Percentiles rank a stretch among this genome's conserved stretches.
Evolutionary conservation across 352 stramenopile genomes (phyloP).

Genomic region (Phytopythium litorale): DNA sequence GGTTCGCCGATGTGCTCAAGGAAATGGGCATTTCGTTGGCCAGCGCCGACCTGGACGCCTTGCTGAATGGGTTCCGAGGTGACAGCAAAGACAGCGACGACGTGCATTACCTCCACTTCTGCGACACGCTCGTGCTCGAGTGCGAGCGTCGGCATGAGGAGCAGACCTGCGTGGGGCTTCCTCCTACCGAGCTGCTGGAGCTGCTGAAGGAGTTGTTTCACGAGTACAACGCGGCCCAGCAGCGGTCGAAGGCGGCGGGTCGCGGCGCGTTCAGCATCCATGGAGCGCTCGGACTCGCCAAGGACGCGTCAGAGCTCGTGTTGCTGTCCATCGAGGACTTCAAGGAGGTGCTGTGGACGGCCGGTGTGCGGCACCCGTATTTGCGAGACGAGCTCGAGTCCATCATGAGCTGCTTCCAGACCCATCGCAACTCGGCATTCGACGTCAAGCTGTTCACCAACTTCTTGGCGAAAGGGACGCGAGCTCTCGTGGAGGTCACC

Average conservation of each 20-base stretch:
- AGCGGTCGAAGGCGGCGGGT: slow-evolving; percentile 17
- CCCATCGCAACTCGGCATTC: slow-evolving; percentile 34
- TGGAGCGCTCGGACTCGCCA: slow-evolving; percentile 39
- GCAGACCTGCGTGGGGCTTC: slow-evolving; percentile 14
- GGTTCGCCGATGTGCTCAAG: slow-evolving; percentile 56
- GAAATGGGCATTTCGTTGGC: slow-evolving; percentile 55
- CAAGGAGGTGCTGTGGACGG: slow-evolving; percentile 66
- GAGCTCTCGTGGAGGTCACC: slow-evolving; percentile 37
- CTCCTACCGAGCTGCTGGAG: slow-evolving; percentile 41
- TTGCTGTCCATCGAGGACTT: slow-evolving; percentile 56
- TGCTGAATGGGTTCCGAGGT: slow-evolving; percentile 40
- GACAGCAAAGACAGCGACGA: slow-evolving; percentile 19
- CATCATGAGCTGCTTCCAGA: slow-evolving; percentile 54
- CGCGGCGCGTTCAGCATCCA: slow-evolving; percentile 38
- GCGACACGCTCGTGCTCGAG: slow-evolving; percentile 42
- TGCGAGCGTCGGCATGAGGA: slow-evolving; percentile 34
- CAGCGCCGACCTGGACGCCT: slow-evolving; percentile 31
- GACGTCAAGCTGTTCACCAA: slow-evolving; percentile 47
- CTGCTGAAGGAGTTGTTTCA: slow-evolving; percentile 46
- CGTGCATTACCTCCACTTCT: slow-evolving; percentile 56
- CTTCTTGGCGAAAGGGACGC: slow-evolving; percentile 50
- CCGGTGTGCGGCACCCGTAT: slow-evolving; percentile 59
- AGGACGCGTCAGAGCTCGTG: slow-evolving; percentile 29
- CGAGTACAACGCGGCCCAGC: slow-evolving; percentile 28
- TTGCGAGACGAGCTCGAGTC: slow-evolving; percentile 61